phyloP scores from a whole-genome alignment of 257 asterid species.

The Agastache rugosa region DNA sequence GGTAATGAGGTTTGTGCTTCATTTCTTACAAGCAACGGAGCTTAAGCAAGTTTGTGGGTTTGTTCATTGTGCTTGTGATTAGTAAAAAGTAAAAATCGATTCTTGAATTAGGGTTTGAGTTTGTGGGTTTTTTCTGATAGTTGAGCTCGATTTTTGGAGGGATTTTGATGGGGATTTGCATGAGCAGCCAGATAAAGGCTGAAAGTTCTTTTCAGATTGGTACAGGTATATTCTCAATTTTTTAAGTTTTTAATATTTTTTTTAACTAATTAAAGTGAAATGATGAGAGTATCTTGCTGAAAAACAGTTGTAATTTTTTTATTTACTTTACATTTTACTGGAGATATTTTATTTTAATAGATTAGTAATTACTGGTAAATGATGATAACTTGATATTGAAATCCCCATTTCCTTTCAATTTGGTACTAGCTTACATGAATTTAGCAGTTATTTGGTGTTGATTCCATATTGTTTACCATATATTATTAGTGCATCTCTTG shows the following conservation, averaged over 20 bases:
- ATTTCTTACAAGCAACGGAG: conserved; percentile 28
- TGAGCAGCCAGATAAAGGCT: conserved; percentile 61
- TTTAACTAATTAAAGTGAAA: neutral
- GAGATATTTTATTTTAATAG: neutral
- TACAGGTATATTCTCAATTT: conserved; percentile 36
- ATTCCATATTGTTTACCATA: neutral
- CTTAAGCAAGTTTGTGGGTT: neutral
- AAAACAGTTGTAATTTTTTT: conserved; percentile 15
- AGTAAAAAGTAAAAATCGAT: conserved; percentile 16
- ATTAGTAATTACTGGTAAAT: neutral
- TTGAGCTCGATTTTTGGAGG: conserved; percentile 35
- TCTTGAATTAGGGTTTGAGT: conserved; percentile 39
- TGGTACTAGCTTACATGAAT: neutral
- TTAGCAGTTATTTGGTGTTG: conserved; percentile 17
- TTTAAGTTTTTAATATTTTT: conserved; percentile 2
- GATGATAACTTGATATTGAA: neutral
- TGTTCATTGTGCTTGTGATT: conserved; percentile 24
- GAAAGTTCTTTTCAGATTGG: conserved; percentile 52
- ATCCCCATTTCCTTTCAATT: neutral
- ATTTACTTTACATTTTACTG: neutral
- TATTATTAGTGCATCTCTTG: neutral
- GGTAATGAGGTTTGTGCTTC: conserved; percentile 29
- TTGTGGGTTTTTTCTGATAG: conserved; percentile 34
- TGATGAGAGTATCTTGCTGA: neutral
- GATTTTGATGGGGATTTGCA: conserved; percentile 66